Evolutionary conservation across 1,284 basidiomycete species (phyloP), one percentile per base, ranked within the genome.

Genomic region (Heterobasidion occidentale): DNA sequence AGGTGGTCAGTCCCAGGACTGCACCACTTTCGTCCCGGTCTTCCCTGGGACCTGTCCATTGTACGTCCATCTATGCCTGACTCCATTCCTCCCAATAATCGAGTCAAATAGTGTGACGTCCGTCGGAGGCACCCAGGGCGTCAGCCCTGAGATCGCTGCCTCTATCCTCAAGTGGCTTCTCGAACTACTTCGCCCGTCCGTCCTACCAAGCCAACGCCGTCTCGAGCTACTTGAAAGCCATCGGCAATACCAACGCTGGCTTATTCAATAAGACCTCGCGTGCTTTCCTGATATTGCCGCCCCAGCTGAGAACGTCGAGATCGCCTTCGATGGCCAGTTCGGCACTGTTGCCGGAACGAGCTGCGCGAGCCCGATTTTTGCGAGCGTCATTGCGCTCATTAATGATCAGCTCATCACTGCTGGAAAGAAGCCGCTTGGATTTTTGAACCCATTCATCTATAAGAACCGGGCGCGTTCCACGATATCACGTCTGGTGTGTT

Each of bases 351-450:
- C 68, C 46, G 83, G 83, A 14, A 86, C 84, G 15, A 81, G 80
- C 59, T 78, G 78, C 55, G 80, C 78, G 63, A 77, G 76, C 49
- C 81, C 81, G 79, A 82, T 82, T 14, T 77, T 82, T 55, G 80
- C 81, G 5, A 80, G 71, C 33, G 70, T 85, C 27, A 72, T 85
- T 59, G 62, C 82, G 3, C 73, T 84, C 44, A 69, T 85, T 38
- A 84, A 84, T 60, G 81, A 84, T 67, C 76, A 75, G 68, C 77
- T 77, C 34, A 66, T 84, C 42, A 70, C 80, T 0, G 65, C 70
- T 20, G 76, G 77, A 52, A 75, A 78, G 63, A 44, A 74, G 7
- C 66, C 79, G 1, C 71, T 85, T 19, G 82, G 83, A 2, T 84
- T 53, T 12, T 36, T 53, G 14, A 53, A 85, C 64, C 82, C 81